phyloP scores from a whole-genome alignment of 305 asterid genomes.

The Salvia sclarea region DNA sequence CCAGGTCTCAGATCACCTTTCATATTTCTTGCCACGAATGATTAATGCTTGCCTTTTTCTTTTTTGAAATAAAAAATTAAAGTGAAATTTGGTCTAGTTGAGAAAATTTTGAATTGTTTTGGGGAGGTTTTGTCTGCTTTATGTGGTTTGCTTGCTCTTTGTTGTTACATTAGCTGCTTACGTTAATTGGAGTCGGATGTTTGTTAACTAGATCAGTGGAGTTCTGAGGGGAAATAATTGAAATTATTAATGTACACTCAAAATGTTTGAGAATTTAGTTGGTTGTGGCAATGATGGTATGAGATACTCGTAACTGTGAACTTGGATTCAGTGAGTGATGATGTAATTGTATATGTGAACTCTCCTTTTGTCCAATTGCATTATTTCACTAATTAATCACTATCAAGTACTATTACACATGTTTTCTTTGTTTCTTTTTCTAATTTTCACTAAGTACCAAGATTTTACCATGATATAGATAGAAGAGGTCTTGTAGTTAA shows the following conservation, averaged over 20 bases:
- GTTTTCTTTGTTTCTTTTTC: not conserved
- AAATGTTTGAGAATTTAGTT: slow-evolving; percentile 22
- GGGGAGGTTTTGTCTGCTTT: not conserved
- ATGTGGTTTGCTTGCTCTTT: not conserved
- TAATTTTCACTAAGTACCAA: not conserved
- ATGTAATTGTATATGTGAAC: not conserved
- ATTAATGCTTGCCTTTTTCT: not conserved
- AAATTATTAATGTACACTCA: not conserved
- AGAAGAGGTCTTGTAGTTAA: not conserved
- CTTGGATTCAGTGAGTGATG: slow-evolving; percentile 17
- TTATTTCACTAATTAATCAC: not conserved
- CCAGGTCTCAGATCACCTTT: slow-evolving; percentile 46
- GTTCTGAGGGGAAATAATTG: not conserved
- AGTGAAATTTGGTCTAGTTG: not conserved
- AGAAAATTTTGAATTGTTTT: not conserved
- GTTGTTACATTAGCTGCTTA: slow-evolving; percentile 15
- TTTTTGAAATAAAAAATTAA: too few relatives aligned
- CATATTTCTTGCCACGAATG: not conserved
- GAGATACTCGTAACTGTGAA: not conserved
- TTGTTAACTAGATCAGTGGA: slow-evolving; percentile 14
- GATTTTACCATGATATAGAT: not conserved
- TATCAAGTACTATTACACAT: not conserved
- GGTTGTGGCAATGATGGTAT: slow-evolving; percentile 12
- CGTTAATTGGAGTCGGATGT: slow-evolving; percentile 8
- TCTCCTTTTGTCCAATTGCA: slow-evolving; percentile 8